A percentile compares a stretch with the other conserved stretches of the same genome.
phyloP scores from a whole-genome alignment of 495 filamentous ascomycete genomes.

The Penicillium crystallinum region DNA sequence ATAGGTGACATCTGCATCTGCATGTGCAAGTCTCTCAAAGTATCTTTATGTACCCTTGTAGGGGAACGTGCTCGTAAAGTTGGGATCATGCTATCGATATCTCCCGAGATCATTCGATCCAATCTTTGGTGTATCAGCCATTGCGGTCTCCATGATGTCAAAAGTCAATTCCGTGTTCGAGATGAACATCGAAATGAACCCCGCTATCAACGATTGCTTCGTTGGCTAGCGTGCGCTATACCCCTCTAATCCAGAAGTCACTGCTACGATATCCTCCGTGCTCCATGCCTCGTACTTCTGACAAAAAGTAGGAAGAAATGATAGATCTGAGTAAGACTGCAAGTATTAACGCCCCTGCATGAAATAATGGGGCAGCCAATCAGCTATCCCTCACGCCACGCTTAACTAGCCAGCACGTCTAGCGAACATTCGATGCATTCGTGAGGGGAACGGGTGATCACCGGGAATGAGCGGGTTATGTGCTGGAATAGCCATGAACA shows the following conservation, averaged over 20 bases:
- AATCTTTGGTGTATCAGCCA: too few species aligned
- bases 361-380: slow-evolving; percentile 3
- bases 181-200: neutral
- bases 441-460: neutral
- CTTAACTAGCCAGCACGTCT: neutral
- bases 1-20: too few species aligned
- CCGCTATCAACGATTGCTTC: neutral
- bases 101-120: too few species aligned
- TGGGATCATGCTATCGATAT: too few species aligned
- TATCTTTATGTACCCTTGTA: too few species aligned
- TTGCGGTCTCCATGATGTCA: neutral
- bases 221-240: neutral
- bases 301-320: neutral
- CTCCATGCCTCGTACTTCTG: neutral
- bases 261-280: neutral
- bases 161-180: neutral
- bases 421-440: slow-evolving; percentile 1
- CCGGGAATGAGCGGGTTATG: neutral
- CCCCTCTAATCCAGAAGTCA: neutral
- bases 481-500: neutral
- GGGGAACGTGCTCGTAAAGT: too few species aligned
- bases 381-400: neutral
- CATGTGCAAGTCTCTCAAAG: too few species aligned
- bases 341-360: neutral
- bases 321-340: neutral